Percentiles rank a stretch among this genome's conserved stretches.
These are phyloP conservation scores for Mortierella sp. DNA, from an alignment of 371 early-diverging fungal genomes.

Conservation along the genomic window DNA sequence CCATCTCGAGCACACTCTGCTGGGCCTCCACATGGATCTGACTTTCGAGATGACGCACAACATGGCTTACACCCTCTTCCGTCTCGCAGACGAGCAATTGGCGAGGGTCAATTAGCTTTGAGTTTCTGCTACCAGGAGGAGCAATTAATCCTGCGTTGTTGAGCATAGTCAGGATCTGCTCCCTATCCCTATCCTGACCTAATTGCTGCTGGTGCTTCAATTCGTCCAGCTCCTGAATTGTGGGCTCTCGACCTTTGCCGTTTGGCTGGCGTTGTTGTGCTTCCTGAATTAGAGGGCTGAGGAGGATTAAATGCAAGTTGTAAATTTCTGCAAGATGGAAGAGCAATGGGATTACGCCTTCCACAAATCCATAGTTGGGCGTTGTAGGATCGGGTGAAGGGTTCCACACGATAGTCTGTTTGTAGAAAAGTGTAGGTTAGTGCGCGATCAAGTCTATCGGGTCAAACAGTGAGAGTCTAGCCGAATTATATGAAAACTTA, in stretches of 20 bases:
- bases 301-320: constrained; percentile 62
- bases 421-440: not conserved
- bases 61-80: constrained; percentile 66
- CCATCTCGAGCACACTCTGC: constrained; percentile 44
- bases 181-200: constrained; percentile 60
- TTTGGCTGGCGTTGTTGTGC: constrained; percentile 13
- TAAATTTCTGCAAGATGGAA: constrained; percentile 59
- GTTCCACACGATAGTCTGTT: constrained; percentile 70
- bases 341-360: constrained; percentile 58
- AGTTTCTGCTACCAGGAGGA: constrained; percentile 16
- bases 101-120: constrained; percentile 62
- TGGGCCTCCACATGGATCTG: constrained; percentile 57
- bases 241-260: constrained; percentile 37
- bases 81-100: constrained; percentile 68
- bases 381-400: constrained; percentile 67
- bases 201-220: constrained; percentile 35
- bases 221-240: constrained; percentile 45
- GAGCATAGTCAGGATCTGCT: constrained; percentile 63
- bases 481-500: constrained; percentile 2
- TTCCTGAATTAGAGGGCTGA: constrained; percentile 43
- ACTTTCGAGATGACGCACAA: constrained; percentile 69
- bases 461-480: not conserved
- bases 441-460: not conserved
- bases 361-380: constrained; percentile 70
- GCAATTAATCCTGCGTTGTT: constrained; percentile 59